Percentiles rank a stretch among this genome's conserved stretches.
Evolutionary conservation across 345 rosid species (phyloP).

Genomic region (Eucalyptus marginata): DNA sequence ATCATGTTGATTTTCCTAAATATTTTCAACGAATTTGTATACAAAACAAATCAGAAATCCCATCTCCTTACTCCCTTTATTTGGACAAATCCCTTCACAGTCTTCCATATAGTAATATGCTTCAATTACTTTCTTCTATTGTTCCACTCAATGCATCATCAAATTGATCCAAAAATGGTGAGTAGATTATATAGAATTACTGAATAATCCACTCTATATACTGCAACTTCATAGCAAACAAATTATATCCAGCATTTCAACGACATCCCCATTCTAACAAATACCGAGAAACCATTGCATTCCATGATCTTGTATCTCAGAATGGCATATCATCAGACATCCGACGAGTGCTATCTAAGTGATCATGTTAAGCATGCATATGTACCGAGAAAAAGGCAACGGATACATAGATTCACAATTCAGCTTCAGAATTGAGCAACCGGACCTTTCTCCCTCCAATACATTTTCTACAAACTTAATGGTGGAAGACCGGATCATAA

Average conservation of each 20-base stretch:
- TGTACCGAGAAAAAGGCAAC: neutral
- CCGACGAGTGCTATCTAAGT: too few relatives aligned
- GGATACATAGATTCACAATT: neutral
- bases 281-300: conserved; percentile 3
- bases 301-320: neutral
- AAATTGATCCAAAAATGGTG: neutral
- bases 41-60: neutral
- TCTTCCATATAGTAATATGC: neutral
- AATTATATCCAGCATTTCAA: neutral
- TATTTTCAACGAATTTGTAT: too few relatives aligned
- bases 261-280: neutral
- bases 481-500: too few relatives aligned
- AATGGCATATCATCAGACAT: too few relatives aligned
- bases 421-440: neutral
- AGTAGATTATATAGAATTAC: neutral
- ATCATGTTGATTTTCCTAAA: too few relatives aligned
- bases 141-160: neutral
- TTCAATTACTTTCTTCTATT: neutral
- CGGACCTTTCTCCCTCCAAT: neutral
- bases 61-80: neutral
- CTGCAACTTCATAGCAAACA: neutral
- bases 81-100: neutral
- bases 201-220: neutral
- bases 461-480: neutral
- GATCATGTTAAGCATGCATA: neutral